Percentiles rank a stretch among this genome's conserved stretches.
Evolutionary conservation across 140 eudicot species (phyloP).

Genomic region (Flaveria floridana): DNA sequence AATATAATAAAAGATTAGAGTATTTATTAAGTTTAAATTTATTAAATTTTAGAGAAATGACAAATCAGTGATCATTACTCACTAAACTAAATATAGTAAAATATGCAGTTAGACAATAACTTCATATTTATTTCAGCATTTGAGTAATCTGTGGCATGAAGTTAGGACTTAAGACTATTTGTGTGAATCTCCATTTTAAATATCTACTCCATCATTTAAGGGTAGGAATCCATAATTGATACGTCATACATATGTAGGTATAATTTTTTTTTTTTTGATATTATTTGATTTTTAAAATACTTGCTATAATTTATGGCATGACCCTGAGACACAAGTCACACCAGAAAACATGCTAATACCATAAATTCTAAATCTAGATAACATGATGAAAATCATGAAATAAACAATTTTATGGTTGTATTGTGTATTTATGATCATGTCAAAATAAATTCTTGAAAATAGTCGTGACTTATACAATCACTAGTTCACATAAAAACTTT

Average conservation of each 20-base stretch:
- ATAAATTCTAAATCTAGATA: not conserved
- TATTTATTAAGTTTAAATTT: too few species aligned
- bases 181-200: slow-evolving; percentile 26
- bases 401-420: not conserved
- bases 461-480: too few species aligned
- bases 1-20: too few species aligned
- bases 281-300: too few species aligned
- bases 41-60: not conserved
- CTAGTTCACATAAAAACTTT: too few species aligned
- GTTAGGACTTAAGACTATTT: not conserved
- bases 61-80: slow-evolving; percentile 13
- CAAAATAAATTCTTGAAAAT: too few species aligned
- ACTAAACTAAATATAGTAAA: not conserved
- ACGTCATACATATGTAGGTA: slow-evolving; percentile 19
- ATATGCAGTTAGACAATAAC: slow-evolving; percentile 1
- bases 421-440: too few species aligned
- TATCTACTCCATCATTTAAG: slow-evolving; percentile 1
- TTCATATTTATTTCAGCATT: slow-evolving; percentile 3
- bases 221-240: slow-evolving; percentile 2
- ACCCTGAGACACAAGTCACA: too few species aligned
- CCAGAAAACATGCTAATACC: too few species aligned
- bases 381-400: not conserved
- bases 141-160: slow-evolving; percentile 21
- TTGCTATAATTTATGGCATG: too few species aligned
- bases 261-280: not conserved